Base-by-base conservation (phyloP, 2,329 filamentous ascomycete species). In the Aspergillus intermedius region DNA sequence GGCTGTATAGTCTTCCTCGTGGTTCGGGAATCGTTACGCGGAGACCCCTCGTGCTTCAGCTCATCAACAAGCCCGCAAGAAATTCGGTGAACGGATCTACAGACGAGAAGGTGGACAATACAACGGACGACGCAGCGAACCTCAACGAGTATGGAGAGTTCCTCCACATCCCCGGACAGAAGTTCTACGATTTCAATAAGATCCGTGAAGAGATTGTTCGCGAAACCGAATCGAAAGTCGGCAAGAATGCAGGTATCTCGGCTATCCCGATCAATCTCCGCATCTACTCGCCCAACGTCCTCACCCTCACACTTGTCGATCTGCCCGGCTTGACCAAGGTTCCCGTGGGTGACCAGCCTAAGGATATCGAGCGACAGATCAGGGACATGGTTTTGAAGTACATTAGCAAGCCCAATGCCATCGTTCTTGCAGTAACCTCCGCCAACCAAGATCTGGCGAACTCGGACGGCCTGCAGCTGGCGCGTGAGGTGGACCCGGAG, bases 371-470 rank as follows among this genome's bases (percentile, higher is more conserved):
- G 77, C 82, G 83, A 62, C 93, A 98, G 74, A 98, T 97, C 64
- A 84, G 83, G 67, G 93, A 97, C 63, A 97, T 98, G 90, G 91
- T 98, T 40, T 75, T 97, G 66, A 97, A 97, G 77, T 93, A 97
- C 70, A 98, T 98, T 67, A 88, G 87, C 74, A 98, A 98, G 76
- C 87, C 91, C 30, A 98, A 98, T 71, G 93, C 93, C 52, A 98
- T 98, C 69, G 93, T 98, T 60, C 77, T 98, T 48, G 93, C 93
- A 39, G 93, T 98, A 55, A 97, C 93, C 4, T 87, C 91, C 39
- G 93, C 93, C 62, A 98, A 98, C 70, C 91, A 91, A 53, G 93
- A 98, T 82, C 78, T 98, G 78, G 93, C 93, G 64, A 98, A 98
- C 77, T 98, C 93, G 17, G 93, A 98, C 70, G 93, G 93, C 62